A percentile compares a stretch with the other conserved stretches of the same genome.
phyloP scores from a whole-genome alignment of 495 filamentous ascomycete species.

The Aeminium ludgeri region DNA sequence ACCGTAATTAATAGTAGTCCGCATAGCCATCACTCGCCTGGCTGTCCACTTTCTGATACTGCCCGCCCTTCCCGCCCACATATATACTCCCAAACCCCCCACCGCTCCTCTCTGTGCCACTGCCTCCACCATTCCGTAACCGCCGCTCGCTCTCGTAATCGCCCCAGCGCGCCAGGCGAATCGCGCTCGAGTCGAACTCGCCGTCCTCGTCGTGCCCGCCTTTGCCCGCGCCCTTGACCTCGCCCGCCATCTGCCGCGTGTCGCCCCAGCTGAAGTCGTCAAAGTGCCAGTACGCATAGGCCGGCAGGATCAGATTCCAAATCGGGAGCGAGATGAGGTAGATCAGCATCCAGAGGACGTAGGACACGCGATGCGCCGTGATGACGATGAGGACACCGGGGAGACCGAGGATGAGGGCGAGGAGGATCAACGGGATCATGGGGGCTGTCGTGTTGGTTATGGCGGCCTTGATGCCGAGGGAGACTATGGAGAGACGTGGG shows the following conservation, averaged over 20 bases:
- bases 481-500: constrained; percentile 37
- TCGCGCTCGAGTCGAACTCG: constrained; percentile 15
- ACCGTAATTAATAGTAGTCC: too few relatives aligned
- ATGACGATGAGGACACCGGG: constrained; percentile 86
- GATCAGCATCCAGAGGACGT: constrained; percentile 92
- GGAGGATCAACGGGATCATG: constrained; percentile 76
- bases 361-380: constrained; percentile 86
- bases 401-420: constrained; percentile 83
- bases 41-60: too few relatives aligned
- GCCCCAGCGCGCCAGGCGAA: constrained; percentile 46
- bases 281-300: constrained; percentile 98
- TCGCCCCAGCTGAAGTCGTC: constrained; percentile 99
- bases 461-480: constrained; percentile 74
- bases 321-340: constrained; percentile 87
- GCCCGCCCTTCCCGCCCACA: too few relatives aligned
- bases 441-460: constrained; percentile 35
- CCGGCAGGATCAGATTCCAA: constrained; percentile 94
- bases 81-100: too few relatives aligned
- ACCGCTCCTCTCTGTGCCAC: neutral
- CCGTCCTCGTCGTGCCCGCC: constrained; percentile 48
- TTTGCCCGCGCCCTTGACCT: constrained; percentile 68
- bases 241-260: constrained; percentile 86
- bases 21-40: too few relatives aligned
- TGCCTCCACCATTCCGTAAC: constrained; percentile 4
- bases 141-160: constrained; percentile 65